Percentiles rank a stretch among this genome's conserved stretches.
Evolutionary conservation across 768 basidiomycete species (phyloP).

Genomic region (Boletus pseudopeckii): DNA sequence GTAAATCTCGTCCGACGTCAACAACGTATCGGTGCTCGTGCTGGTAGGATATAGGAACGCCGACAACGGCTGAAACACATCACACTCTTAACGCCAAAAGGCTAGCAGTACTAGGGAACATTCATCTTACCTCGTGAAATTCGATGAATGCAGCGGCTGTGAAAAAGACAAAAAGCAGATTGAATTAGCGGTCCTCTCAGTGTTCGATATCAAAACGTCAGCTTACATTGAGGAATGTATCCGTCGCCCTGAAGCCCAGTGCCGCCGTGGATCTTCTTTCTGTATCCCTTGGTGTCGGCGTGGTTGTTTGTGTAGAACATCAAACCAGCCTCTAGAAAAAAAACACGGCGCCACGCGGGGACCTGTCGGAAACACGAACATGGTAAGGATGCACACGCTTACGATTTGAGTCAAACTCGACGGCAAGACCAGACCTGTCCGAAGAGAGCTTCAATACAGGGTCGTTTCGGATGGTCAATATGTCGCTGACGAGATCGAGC

Average conservation of each 20-base stretch:
- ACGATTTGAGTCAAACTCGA: constrained; percentile 72
- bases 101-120: neutral
- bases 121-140: constrained; percentile 53
- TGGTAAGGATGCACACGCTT: constrained; percentile 21
- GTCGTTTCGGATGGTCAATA: constrained; percentile 30
- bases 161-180: neutral
- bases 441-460: constrained; percentile 54
- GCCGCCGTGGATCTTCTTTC: constrained; percentile 75
- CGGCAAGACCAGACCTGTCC: constrained; percentile 53
- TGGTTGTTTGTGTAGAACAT: constrained; percentile 72
- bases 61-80: constrained; percentile 45
- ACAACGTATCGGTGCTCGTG: constrained; percentile 55
- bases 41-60: constrained; percentile 63
- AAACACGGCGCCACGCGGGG: neutral
- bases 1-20: constrained; percentile 70
- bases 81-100: neutral
- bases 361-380: neutral
- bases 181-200: neutral
- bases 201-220: neutral
- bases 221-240: constrained; percentile 57
- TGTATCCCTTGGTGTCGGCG: constrained; percentile 44
- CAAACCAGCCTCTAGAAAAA: constrained; percentile 57
- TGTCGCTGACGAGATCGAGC: constrained; percentile 42
- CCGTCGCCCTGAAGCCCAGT: constrained; percentile 58
- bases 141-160: constrained; percentile 64